These are phyloP conservation scores for Fusarium transvaalense DNA, from an alignment of 2,329 filamentous ascomycete genomes.

Conservation along the genomic window DNA sequence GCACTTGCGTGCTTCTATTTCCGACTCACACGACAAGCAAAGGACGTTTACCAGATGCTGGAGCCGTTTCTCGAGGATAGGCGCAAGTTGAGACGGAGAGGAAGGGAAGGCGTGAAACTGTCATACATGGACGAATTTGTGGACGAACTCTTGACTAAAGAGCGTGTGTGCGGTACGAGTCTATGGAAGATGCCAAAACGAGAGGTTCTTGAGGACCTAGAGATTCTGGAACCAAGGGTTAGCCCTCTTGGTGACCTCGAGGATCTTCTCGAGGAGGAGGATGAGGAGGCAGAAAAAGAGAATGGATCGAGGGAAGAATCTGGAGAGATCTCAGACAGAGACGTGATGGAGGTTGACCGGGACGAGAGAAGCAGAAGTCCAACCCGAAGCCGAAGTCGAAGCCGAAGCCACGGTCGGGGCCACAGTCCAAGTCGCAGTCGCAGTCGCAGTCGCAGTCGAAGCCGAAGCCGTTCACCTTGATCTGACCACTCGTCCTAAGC, in stretches of 20 bases:
- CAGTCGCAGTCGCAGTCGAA: conserved; percentile 15
- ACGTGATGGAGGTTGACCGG: conserved; percentile 57
- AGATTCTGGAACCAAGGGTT: conserved; percentile 84
- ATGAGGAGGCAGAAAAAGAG: conserved; percentile 59
- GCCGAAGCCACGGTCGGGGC: conserved; percentile 32
- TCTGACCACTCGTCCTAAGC: neutral
- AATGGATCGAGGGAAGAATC: conserved; percentile 56
- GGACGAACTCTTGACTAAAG: conserved; percentile 89
- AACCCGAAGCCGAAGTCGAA: conserved; percentile 39
- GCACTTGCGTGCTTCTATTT: conserved; percentile 94
- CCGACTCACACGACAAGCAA: conserved; percentile 84
- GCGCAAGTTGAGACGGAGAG: conserved; percentile 84
- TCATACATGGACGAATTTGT: conserved; percentile 93
- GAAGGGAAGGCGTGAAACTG: conserved; percentile 78
- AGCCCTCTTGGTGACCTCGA: conserved; percentile 87
- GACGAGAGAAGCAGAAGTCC: conserved; percentile 45
- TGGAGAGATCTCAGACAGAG: conserved; percentile 54
- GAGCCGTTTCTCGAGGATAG: conserved; percentile 87
- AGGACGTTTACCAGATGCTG: conserved; percentile 81
- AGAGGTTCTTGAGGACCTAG: conserved; percentile 87
- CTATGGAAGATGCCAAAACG: conserved; percentile 91
- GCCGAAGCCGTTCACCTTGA: conserved; percentile 49
- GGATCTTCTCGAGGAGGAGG: conserved; percentile 73
- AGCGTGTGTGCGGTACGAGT: conserved; percentile 90
- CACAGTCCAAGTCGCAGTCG: conserved; percentile 33